Percentiles rank a stretch among this genome's conserved stretches.
Evolutionary conservation across 148 eudicot species (phyloP).

Genomic region (Silene uniflora): DNA sequence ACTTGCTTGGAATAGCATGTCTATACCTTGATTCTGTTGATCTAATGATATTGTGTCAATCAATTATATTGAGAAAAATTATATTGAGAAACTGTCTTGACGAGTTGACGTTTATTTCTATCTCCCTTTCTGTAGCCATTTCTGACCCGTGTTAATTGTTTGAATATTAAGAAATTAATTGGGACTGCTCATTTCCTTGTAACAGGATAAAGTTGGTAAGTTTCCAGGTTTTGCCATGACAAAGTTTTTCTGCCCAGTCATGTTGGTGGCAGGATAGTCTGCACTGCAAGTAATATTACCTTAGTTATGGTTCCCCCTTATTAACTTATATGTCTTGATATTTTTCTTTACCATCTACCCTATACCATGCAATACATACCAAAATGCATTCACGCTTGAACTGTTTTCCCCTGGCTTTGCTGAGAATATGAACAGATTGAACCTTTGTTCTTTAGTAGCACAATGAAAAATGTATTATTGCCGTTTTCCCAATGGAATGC

Average conservation of each 20-base stretch:
- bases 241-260: conserved; percentile 19
- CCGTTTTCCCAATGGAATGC: neutral
- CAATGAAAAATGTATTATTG: neutral
- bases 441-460: neutral
- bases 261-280: conserved; percentile 29
- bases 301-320: conserved; percentile 14
- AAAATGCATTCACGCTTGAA: conserved; percentile 13
- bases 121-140: neutral
- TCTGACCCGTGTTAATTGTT: neutral
- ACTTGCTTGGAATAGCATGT: neutral
- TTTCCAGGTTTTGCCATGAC: conserved; percentile 24
- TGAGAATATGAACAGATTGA: neutral
- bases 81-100: neutral
- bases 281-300: conserved; percentile 25
- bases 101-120: neutral
- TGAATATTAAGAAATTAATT: neutral
- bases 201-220: conserved; percentile 98
- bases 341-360: neutral
- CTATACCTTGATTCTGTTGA: neutral
- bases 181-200: conserved; percentile 21
- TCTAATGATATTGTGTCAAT: neutral
- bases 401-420: neutral
- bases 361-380: neutral
- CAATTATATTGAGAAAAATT: neutral
- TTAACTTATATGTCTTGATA: neutral